These are phyloP conservation scores for Tetrapisispora pingtungensis DNA, from an alignment of 805 yeast species.

Conservation along the genomic window DNA sequence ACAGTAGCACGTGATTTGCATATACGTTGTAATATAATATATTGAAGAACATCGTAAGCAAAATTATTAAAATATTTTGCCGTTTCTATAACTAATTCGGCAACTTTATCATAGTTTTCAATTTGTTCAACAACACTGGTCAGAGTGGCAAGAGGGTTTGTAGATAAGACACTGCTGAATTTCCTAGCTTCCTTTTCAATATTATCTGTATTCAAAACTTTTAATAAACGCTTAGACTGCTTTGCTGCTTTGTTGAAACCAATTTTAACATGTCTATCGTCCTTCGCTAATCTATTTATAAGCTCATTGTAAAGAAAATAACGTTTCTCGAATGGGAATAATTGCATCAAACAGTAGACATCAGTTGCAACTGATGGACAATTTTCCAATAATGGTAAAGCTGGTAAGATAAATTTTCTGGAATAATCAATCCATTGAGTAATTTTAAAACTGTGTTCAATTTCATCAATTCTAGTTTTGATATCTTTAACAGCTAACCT, in stretches of 20 bases:
- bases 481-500: constrained; percentile 44
- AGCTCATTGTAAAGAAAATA: constrained; percentile 77
- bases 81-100: constrained; percentile 65
- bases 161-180: constrained; percentile 58
- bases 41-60: constrained; percentile 80
- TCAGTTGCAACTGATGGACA: constrained; percentile 54
- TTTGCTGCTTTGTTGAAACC: constrained; percentile 63
- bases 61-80: constrained; percentile 64
- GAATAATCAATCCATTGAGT: constrained; percentile 49
- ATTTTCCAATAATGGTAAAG: constrained; percentile 41
- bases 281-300: constrained; percentile 46
- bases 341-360: constrained; percentile 43
- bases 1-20: constrained; percentile 56
- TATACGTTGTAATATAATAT: constrained; percentile 59
- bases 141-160: constrained; percentile 74
- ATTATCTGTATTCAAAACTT: constrained; percentile 74
- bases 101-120: constrained; percentile 85
- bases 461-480: constrained; percentile 1
- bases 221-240: constrained; percentile 65
- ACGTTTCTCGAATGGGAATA: constrained; percentile 51
- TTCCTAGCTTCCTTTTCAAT: constrained; percentile 61
- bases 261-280: constrained; percentile 43
- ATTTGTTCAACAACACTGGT: constrained; percentile 65
- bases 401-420: constrained; percentile 59
- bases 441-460: constrained; percentile 1